Evolutionary conservation across 2,329 filamentous ascomycete species (phyloP).

Genomic region (Pseudophaeomoniella oleicola): DNA sequence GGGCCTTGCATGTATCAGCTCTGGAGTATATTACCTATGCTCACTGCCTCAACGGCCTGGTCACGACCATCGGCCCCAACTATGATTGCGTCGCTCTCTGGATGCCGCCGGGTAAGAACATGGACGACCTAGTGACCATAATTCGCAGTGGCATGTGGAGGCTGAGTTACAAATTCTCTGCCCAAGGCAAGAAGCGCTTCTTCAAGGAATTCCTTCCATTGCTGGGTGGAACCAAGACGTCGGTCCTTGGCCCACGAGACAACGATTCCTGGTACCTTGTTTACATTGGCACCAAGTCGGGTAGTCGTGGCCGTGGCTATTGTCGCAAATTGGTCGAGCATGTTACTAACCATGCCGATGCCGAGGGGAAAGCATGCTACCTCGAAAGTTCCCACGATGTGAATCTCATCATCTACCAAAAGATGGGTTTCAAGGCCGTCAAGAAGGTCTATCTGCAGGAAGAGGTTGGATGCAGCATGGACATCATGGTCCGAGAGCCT

Average conservation of each 20-base stretch:
- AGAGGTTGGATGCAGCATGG: conserved; percentile 44
- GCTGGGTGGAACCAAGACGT: conserved; percentile 56
- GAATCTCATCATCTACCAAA: conserved; percentile 60
- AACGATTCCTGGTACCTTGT: conserved; percentile 65
- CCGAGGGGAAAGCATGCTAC: conserved; percentile 54
- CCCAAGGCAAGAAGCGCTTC: conserved; percentile 59
- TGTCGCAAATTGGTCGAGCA: conserved; percentile 56
- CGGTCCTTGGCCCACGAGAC: conserved; percentile 53
- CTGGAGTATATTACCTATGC: conserved; percentile 65
- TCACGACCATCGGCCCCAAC: conserved; percentile 58
- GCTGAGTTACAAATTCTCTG: conserved; percentile 57
- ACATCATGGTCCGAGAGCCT: conserved; percentile 73
- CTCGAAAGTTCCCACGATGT: conserved; percentile 59
- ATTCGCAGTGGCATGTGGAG: conserved; percentile 66
- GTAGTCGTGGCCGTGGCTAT: conserved; percentile 57
- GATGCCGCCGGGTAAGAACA: conserved; percentile 61
- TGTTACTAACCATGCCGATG: conserved; percentile 54
- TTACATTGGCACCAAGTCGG: conserved; percentile 64
- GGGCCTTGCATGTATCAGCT: conserved; percentile 62
- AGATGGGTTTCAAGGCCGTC: conserved; percentile 56
- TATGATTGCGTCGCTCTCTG: conserved; percentile 69
- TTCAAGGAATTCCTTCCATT: conserved; percentile 64
- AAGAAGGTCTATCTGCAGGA: conserved; percentile 46
- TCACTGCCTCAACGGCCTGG: conserved; percentile 59
- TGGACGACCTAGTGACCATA: conserved; percentile 58